Evolutionary conservation across 768 basidiomycete species (phyloP).

Genomic region (Rhizopogon vesiculosus): DNA sequence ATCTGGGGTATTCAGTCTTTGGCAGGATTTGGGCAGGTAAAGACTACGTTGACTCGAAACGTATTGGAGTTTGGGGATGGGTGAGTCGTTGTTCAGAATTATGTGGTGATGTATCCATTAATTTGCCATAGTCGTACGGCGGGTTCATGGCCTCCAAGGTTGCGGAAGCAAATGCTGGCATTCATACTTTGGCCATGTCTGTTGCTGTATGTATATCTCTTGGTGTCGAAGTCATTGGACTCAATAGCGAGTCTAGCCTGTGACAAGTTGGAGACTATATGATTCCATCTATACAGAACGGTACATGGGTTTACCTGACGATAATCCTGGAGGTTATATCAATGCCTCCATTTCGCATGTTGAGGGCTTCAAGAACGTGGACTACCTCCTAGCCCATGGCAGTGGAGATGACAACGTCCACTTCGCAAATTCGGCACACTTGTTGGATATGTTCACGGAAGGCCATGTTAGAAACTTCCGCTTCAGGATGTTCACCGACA

Average conservation of each 20-base stretch:
- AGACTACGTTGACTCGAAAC: slow-evolving; percentile 80
- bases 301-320: slow-evolving; percentile 83
- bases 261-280: slow-evolving; percentile 82
- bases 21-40: slow-evolving; percentile 77
- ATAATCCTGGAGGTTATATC: slow-evolving; percentile 84
- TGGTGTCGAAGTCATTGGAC: slow-evolving; percentile 1
- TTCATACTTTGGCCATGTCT: slow-evolving; percentile 89
- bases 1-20: background rate
- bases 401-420: slow-evolving; percentile 98
- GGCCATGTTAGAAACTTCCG: slow-evolving; percentile 68
- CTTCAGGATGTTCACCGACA: slow-evolving; percentile 97
- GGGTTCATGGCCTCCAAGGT: slow-evolving; percentile 96
- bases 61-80: slow-evolving; percentile 99
- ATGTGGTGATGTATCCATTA: slow-evolving; percentile 4
- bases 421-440: slow-evolving; percentile 82
- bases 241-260: slow-evolving; percentile 48
- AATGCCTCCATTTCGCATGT: slow-evolving; percentile 87
- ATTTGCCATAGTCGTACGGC: slow-evolving; percentile 71
- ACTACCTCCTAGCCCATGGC: slow-evolving; percentile 87
- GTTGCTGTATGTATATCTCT: slow-evolving; percentile 61
- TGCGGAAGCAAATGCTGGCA: slow-evolving; percentile 82
- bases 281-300: slow-evolving; percentile 97
- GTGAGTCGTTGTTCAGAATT: slow-evolving; percentile 38
- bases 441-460: slow-evolving; percentile 90
- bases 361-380: slow-evolving; percentile 74